phyloP scores from a whole-genome alignment of 192 early-diverging fungal species.

The Mortierella hygrophila region DNA sequence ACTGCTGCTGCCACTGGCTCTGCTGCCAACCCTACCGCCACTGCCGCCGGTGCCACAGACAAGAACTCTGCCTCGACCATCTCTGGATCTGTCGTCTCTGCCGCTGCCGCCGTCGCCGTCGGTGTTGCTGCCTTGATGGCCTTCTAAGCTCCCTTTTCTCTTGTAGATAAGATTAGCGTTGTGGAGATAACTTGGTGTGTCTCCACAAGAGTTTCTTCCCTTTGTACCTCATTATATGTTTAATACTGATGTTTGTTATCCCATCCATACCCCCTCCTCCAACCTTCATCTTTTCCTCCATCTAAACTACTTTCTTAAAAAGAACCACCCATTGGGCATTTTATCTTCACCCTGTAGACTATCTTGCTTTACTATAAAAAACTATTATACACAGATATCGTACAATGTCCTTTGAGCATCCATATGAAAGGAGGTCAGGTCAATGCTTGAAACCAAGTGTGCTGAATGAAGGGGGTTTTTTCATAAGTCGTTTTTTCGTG shows the following conservation, averaged over 20 bases:
- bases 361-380: not conserved
- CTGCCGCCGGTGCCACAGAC: not conserved
- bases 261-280: not conserved
- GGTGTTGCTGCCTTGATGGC: conserved; percentile 33
- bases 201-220: not conserved
- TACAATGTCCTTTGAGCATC: not conserved
- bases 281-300: no score
- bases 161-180: not conserved
- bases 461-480: no score
- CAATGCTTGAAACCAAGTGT: no score
- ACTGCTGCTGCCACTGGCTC: conserved; percentile 8
- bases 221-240: not conserved
- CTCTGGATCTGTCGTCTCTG: conserved; percentile 25
- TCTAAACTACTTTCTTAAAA: not conserved
- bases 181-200: not conserved
- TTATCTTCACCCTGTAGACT: not conserved
- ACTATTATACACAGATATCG: not conserved
- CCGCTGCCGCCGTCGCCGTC: conserved; percentile 21
- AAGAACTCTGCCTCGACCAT: conserved; percentile 15
- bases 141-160: not conserved
- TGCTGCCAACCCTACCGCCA: not conserved
- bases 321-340: not conserved
- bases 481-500: no score
- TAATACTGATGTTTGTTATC: not conserved
- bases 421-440: not conserved